Percentiles rank a stretch among this genome's conserved stretches.
Evolutionary conservation across 176 grass and related monocot genomes (phyloP).

Genomic region (Areca catechu): DNA sequence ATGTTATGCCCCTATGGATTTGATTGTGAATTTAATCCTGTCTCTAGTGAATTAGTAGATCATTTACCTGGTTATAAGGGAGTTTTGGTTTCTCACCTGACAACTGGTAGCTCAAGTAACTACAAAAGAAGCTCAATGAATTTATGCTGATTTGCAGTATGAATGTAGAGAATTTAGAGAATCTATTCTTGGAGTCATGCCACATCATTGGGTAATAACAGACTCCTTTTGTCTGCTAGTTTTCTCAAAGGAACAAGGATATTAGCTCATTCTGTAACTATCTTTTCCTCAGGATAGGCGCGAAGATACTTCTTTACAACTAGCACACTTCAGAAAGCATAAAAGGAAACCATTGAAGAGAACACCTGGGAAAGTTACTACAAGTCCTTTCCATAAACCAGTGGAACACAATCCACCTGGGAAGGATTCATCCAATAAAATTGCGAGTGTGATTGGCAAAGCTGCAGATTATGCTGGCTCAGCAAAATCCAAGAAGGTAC

Average conservation of each 20-base stretch:
- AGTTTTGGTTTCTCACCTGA: too few species aligned
- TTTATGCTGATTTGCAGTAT: slow-evolving; percentile 46
- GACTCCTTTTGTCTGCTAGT: slow-evolving; percentile 4
- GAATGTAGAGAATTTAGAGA: slow-evolving; percentile 97
- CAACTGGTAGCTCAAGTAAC: too few species aligned
- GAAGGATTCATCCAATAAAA: slow-evolving; percentile 77
- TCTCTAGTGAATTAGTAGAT: too few species aligned
- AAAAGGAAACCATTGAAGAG: slow-evolving; percentile 82
- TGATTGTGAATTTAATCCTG: too few species aligned
- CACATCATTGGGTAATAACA: slow-evolving; percentile 83
- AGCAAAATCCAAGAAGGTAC: slow-evolving; percentile 70
- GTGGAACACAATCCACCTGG: slow-evolving; percentile 73
- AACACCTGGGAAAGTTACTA: slow-evolving; percentile 40
- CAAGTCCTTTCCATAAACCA: slow-evolving; percentile 61
- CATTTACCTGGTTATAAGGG: too few species aligned
- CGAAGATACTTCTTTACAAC: slow-evolving; percentile 76
- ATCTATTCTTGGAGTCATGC: slow-evolving; percentile 86
- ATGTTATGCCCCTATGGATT: too few species aligned
- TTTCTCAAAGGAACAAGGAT: background rate
- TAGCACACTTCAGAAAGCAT: slow-evolving; percentile 71
- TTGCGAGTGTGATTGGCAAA: slow-evolving; percentile 76
- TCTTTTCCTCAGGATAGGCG: slow-evolving; percentile 67
- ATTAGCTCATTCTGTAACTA: too few species aligned
- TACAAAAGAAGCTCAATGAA: too few species aligned
- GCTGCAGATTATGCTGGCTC: slow-evolving; percentile 79